Percentiles rank a stretch among this genome's conserved stretches.
These are phyloP conservation scores for Fusarium floridanum DNA, from an alignment of 2,329 filamentous ascomycete species.

Conservation along the genomic window DNA sequence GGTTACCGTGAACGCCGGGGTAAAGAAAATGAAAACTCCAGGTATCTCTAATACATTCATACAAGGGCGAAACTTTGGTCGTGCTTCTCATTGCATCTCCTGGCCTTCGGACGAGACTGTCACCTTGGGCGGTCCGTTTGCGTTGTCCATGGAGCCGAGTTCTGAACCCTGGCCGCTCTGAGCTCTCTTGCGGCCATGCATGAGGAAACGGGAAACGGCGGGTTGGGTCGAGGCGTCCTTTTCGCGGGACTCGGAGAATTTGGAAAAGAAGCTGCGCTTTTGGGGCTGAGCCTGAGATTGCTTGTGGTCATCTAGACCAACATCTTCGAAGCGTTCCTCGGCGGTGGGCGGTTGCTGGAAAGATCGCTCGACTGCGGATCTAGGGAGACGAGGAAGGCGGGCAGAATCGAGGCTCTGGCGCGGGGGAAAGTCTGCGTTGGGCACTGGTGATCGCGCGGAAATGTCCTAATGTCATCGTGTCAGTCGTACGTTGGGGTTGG, in stretches of 20 bases:
- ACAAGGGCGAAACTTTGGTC: conserved; percentile 30
- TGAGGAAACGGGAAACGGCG: conserved; percentile 70
- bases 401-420: conserved; percentile 87
- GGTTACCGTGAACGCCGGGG: conserved; percentile 44
- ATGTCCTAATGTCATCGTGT: conserved; percentile 76
- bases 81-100: conserved; percentile 40
- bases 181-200: conserved; percentile 78
- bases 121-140: conserved; percentile 42
- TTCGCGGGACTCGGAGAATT: conserved; percentile 74
- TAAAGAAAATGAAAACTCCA: conserved; percentile 37
- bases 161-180: conserved; percentile 76
- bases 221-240: conserved; percentile 52
- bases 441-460: conserved; percentile 84
- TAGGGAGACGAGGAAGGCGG: conserved; percentile 71
- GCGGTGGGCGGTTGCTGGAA: conserved; percentile 74
- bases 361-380: conserved; percentile 70
- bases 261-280: conserved; percentile 80
- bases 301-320: conserved; percentile 84
- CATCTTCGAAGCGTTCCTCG: conserved; percentile 90
- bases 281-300: conserved; percentile 49
- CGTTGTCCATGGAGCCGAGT: conserved; percentile 71
- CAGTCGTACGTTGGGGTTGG: conserved; percentile 25
- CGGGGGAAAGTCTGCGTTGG: conserved; percentile 68
- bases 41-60: conserved; percentile 46
- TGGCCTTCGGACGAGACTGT: conserved; percentile 45